Evolutionary conservation across 2,329 filamentous ascomycete species (phyloP).

Genomic region (Aspergillus nomiae): DNA sequence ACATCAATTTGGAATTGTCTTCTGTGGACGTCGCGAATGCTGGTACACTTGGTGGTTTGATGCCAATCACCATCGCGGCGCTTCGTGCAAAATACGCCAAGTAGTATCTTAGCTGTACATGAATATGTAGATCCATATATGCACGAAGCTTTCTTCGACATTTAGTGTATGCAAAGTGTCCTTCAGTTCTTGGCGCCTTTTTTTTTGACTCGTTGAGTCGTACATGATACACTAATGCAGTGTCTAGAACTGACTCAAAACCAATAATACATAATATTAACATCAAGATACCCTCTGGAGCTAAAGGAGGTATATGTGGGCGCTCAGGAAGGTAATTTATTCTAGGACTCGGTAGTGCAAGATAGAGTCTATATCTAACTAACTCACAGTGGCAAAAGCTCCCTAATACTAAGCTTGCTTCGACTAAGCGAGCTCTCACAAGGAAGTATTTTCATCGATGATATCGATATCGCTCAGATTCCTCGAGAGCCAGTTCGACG

Average conservation of each 20-base stretch:
- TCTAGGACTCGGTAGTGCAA: not conserved
- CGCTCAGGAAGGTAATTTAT: not conserved
- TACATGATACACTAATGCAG: not conserved
- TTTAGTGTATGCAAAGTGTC: too few relatives aligned
- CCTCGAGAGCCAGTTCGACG: not conserved
- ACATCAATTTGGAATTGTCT: not conserved
- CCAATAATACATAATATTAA: not conserved
- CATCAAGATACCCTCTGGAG: not conserved
- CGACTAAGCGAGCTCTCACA: not conserved
- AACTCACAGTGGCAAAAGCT: not conserved
- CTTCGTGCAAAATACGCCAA: not conserved
- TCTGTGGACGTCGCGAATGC: not conserved
- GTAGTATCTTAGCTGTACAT: too few relatives aligned
- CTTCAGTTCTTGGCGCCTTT: too few relatives aligned
- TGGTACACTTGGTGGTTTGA: not conserved
- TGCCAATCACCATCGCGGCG: not conserved
- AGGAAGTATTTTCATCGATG: not conserved
- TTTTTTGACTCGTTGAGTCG: too few relatives aligned
- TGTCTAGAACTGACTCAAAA: not conserved
- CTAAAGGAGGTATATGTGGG: not conserved
- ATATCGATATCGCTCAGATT: not conserved
- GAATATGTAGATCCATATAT: too few relatives aligned
- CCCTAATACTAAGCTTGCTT: not conserved
- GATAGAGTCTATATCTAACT: not conserved
- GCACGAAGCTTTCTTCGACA: too few relatives aligned